These are phyloP conservation scores for Paracorniculantispora psalliotae DNA, from an alignment of 2,329 filamentous ascomycete genomes.

Conservation along the genomic window DNA sequence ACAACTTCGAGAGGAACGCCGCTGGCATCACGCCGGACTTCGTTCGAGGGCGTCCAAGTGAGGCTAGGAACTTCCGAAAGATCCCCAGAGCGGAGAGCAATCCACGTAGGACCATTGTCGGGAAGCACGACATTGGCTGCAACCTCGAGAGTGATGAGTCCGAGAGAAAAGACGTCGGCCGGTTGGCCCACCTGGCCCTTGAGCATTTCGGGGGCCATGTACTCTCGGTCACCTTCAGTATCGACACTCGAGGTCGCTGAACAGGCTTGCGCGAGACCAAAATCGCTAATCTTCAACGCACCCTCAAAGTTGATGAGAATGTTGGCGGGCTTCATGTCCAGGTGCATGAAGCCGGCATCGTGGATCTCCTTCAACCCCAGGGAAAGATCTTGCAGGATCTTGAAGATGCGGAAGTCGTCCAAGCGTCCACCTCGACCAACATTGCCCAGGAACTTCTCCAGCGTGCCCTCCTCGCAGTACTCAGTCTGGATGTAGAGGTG, in stretches of 20 bases:
- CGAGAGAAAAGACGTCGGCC: conserved; percentile 89
- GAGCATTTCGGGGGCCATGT: conserved; percentile 91
- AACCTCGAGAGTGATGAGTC: conserved; percentile 90
- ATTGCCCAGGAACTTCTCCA: conserved; percentile 79
- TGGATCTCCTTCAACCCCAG: conserved; percentile 87
- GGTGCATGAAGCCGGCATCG: conserved; percentile 76
- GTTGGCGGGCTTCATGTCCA: conserved; percentile 82
- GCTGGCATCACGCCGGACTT: conserved; percentile 67
- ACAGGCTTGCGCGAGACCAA: conserved; percentile 75
- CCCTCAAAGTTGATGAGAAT: conserved; percentile 78
- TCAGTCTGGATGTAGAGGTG: conserved; percentile 97
- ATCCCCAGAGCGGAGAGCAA: conserved; percentile 82
- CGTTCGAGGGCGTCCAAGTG: conserved; percentile 71
- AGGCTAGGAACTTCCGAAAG: conserved; percentile 84
- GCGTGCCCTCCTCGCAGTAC: conserved; percentile 88
- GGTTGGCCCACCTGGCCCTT: conserved; percentile 83
- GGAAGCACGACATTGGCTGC: conserved; percentile 91
- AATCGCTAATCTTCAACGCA: conserved; percentile 79
- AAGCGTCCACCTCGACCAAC: conserved; percentile 79
- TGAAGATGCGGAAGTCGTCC: conserved; percentile 98
- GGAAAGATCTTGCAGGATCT: conserved; percentile 83
- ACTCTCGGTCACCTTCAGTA: conserved; percentile 91
- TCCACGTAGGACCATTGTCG: conserved; percentile 88
- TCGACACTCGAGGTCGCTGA: conserved; percentile 73
- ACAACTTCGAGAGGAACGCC: conserved; percentile 39